phyloP scores from a whole-genome alignment of 2,329 filamentous ascomycete species.

The Harringtonia aguacate region DNA sequence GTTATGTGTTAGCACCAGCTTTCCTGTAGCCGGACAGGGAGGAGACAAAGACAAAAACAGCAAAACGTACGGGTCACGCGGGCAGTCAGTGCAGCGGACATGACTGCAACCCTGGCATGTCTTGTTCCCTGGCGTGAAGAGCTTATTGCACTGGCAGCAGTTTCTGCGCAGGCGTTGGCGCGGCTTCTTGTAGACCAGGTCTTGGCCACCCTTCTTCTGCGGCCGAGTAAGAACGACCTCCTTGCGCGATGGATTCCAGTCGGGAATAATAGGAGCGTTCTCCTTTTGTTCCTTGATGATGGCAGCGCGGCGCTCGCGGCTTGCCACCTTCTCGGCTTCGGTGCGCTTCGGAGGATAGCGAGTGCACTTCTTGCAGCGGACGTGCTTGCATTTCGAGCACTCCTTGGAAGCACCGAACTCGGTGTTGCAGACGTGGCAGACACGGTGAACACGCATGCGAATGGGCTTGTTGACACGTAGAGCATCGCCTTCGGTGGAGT shows the following conservation, averaged over 20 bases:
- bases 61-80: constrained; percentile 61
- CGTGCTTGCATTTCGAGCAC: constrained; percentile 69
- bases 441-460: constrained; percentile 65
- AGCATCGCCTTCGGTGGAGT: constrained; percentile 41
- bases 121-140: constrained; percentile 50
- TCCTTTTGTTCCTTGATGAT: constrained; percentile 45
- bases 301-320: constrained; percentile 38
- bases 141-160: constrained; percentile 62
- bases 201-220: constrained; percentile 55
- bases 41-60: neutral
- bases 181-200: constrained; percentile 60
- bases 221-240: constrained; percentile 48
- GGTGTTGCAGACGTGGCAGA: constrained; percentile 71
- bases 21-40: neutral
- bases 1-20: constrained; percentile 12
- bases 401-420: constrained; percentile 63
- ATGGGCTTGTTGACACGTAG: constrained; percentile 64
- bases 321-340: constrained; percentile 41
- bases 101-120: constrained; percentile 61
- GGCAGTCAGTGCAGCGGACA: constrained; percentile 68
- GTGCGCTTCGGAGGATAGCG: constrained; percentile 59
- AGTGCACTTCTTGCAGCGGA: constrained; percentile 69
- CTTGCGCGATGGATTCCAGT: constrained; percentile 29
- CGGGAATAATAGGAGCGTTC: constrained; percentile 40
- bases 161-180: constrained; percentile 63